A percentile compares a stretch with the other conserved stretches of the same genome.
phyloP scores from a whole-genome alignment of 257 asterid species.

The Misopates orontium region DNA sequence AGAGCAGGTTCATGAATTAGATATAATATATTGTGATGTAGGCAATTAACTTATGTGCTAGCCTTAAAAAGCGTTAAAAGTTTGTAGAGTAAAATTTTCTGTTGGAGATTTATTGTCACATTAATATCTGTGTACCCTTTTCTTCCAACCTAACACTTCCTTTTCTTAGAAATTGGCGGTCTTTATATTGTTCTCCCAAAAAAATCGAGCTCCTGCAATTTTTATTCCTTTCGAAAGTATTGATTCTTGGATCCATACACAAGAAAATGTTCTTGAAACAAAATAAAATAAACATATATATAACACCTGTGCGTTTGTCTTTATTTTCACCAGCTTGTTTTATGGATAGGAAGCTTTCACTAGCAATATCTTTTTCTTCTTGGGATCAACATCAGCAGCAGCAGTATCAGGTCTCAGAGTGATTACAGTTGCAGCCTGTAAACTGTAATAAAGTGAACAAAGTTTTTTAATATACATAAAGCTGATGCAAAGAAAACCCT shows the following conservation, averaged over 20 bases:
- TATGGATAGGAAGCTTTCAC: slow-evolving; percentile 34
- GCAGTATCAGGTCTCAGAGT: slow-evolving; percentile 22
- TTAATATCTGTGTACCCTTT: slow-evolving; percentile 37
- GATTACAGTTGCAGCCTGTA: slow-evolving; percentile 19
- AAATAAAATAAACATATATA: neutral
- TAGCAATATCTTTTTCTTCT: slow-evolving; percentile 26
- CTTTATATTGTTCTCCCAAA: neutral
- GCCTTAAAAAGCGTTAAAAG: slow-evolving; percentile 16
- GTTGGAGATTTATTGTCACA: slow-evolving; percentile 41
- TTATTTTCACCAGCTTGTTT: slow-evolving; percentile 31
- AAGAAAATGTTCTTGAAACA: neutral
- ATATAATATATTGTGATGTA: slow-evolving; percentile 3
- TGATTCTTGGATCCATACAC: too few relatives aligned
- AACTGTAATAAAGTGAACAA: slow-evolving; percentile 14
- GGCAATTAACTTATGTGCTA: neutral
- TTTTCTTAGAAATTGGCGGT: slow-evolving; percentile 8
- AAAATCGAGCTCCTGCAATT: slow-evolving; percentile 15
- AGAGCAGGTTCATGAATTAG: slow-evolving; percentile 16
- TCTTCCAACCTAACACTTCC: neutral
- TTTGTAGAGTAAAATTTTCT: neutral
- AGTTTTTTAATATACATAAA: neutral
- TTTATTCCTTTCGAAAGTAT: too few relatives aligned
- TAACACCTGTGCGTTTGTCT: slow-evolving; percentile 24
- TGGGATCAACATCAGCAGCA: slow-evolving; percentile 44
- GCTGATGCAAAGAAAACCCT: neutral